phyloP scores from a whole-genome alignment of 768 basidiomycete species.

The Epithele typhae region DNA sequence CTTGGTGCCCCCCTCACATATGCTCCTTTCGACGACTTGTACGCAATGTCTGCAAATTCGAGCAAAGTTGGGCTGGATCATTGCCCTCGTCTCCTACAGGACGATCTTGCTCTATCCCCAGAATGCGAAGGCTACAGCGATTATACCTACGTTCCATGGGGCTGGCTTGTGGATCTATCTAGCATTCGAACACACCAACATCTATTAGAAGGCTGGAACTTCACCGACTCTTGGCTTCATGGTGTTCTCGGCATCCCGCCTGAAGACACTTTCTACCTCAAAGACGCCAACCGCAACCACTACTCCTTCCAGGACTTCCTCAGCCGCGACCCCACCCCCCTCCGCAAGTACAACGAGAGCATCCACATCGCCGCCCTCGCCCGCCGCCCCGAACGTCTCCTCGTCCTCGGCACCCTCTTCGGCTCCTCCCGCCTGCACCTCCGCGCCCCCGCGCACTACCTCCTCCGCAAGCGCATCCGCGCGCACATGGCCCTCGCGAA shows the following conservation, averaged over 20 bases:
- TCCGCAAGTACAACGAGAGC: conserved; percentile 39
- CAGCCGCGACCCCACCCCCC: not conserved
- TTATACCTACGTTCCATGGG: conserved; percentile 66
- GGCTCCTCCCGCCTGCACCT: conserved; percentile 68
- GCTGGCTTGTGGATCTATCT: conserved; percentile 59
- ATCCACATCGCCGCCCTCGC: conserved; percentile 43
- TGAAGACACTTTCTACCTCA: conserved; percentile 36
- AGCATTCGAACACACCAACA: conserved; percentile 33
- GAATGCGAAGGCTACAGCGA: conserved; percentile 58
- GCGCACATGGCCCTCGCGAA: conserved; percentile 55
- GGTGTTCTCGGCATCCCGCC: conserved; percentile 33
- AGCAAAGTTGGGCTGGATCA: conserved; percentile 49
- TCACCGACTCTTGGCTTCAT: conserved; percentile 45
- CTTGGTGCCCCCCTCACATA: conserved; percentile 54
- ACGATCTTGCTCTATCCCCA: conserved; percentile 20
- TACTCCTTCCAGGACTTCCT: conserved; percentile 53
- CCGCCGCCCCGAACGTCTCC: conserved; percentile 39
- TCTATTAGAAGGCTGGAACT: conserved; percentile 47
- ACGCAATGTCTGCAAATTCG: conserved; percentile 25
- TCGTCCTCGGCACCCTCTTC: conserved; percentile 74
- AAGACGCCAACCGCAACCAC: conserved; percentile 55
- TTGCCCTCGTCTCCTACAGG: conserved; percentile 38
- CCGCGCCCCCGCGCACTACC: conserved; percentile 33
- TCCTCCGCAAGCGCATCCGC: conserved; percentile 45
- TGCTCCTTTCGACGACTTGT: conserved; percentile 18